Evolutionary conservation across 306 rosid species (phyloP), one percentile per base, ranked within the genome.

Genomic region (Trifolium subterraneum): DNA sequence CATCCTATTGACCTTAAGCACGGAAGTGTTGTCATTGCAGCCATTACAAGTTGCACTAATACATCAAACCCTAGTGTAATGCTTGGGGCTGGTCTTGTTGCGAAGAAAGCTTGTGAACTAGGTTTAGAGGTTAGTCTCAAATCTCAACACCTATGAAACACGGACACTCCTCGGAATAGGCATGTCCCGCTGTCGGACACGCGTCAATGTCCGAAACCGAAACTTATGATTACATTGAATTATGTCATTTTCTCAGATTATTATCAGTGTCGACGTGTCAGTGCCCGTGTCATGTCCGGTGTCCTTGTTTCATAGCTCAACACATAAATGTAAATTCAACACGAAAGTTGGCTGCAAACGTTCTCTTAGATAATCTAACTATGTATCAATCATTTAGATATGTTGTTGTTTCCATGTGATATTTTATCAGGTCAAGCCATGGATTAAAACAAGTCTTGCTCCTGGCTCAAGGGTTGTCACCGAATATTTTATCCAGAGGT

Each of bases 1-100:
- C 59, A 78, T 41, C 82, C 89, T 13, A 90, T 86, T 2, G 86
- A 89, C 70, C 91, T 92, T 47, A 80, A 87, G 88, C 96, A 87
- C 60, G 97, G 96, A 27, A 87, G 85, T 85, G 83, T 87, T 45
- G 97, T 92, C 5, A 89, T 92, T 18, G 96, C 97, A 16, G 93
- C 97, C 65, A 89, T 89, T 68, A 92, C 93, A 71, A 92, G 97
- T 73, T 91, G 95, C 78, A 91, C 97, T 51, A 91, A 89, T 73
- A 92, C 97, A 58, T 92, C 97, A 33, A 92, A 92, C 70, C 97
- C 97, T 7, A 89, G 93, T 51, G 93, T 84, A 56, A 89, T 92
- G 97, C 91, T 92, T 54, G 90, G 93, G 69, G 93, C 96, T 74
- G 96, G 88, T 59, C 85, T 91, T 71, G 93, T 87, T 56, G 97